phyloP scores from a whole-genome alignment of 179 eudicot genomes.

The Heliamphora pulchella region DNA sequence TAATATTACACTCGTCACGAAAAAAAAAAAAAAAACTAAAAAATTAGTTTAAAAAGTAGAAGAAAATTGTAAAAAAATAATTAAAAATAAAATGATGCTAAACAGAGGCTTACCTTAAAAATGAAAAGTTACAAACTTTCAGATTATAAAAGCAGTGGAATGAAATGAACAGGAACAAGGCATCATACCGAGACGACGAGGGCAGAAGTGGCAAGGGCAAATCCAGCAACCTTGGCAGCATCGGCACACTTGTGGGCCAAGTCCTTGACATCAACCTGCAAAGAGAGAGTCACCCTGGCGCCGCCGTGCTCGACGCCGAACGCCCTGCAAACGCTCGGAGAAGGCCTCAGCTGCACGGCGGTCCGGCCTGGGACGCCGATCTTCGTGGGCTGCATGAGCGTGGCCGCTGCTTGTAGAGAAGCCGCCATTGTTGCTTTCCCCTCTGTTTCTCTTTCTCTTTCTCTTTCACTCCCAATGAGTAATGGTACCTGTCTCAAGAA shows the following conservation, averaged over 20 bases:
- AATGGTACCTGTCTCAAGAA: background rate
- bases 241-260: constrained; percentile 71
- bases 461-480: background rate
- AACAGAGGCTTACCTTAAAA: no score
- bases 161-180: background rate
- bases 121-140: no score
- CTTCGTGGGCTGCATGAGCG: constrained; percentile 71
- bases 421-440: constrained; percentile 53
- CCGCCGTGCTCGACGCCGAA: constrained; percentile 49
- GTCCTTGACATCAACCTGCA: constrained; percentile 73
- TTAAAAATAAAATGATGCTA: no score
- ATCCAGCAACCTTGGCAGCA: constrained; percentile 87
- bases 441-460: background rate
- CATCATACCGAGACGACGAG: constrained; percentile 73
- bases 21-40: no score
- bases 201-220: constrained; percentile 95
- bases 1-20: no score
- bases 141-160: no score
- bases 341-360: constrained; percentile 50
- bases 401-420: constrained; percentile 88
- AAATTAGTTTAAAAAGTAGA: no score
- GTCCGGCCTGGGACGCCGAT: constrained; percentile 33
- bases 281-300: constrained; percentile 58
- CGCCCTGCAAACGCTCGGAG: constrained; percentile 51
- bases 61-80: no score